Percentiles rank a stretch among this genome's conserved stretches.
Evolutionary conservation across 2,329 filamentous ascomycete species (phyloP).

Genomic region (Aureobasidium sp.): DNA sequence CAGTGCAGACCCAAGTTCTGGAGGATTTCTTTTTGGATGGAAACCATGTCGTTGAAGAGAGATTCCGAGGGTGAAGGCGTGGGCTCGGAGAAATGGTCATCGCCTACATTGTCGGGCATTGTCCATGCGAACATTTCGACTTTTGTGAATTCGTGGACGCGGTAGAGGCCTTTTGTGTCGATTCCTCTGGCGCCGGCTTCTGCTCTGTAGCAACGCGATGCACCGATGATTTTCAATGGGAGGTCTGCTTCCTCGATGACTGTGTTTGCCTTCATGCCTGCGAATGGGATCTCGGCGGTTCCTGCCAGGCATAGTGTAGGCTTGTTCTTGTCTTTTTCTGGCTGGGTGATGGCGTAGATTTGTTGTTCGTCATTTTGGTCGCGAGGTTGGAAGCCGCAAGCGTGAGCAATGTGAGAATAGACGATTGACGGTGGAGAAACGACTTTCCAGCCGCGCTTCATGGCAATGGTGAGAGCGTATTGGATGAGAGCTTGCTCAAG

Average conservation of each 20-base stretch:
- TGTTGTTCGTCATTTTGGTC: constrained; percentile 89
- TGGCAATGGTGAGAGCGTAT: constrained; percentile 69
- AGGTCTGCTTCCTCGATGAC: constrained; percentile 57
- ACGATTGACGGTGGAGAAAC: constrained; percentile 84
- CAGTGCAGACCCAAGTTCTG: constrained; percentile 69
- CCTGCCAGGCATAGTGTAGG: constrained; percentile 71
- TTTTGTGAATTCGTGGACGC: constrained; percentile 97
- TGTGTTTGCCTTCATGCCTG: constrained; percentile 74
- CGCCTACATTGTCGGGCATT: constrained; percentile 39
- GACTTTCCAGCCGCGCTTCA: constrained; percentile 65
- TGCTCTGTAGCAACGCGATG: constrained; percentile 88
- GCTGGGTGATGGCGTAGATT: constrained; percentile 66
- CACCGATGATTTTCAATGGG: constrained; percentile 71
- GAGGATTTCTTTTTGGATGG: constrained; percentile 79
- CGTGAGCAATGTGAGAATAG: constrained; percentile 80
- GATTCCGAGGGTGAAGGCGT: constrained; percentile 37
- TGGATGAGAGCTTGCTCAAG: constrained; percentile 91
- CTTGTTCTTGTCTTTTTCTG: constrained; percentile 52
- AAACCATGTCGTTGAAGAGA: constrained; percentile 76
- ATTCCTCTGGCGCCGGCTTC: constrained; percentile 86
- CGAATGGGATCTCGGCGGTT: constrained; percentile 91
- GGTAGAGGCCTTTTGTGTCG: constrained; percentile 89
- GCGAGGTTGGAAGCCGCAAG: constrained; percentile 90
- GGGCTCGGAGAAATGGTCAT: constrained; percentile 21
- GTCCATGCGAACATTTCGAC: constrained; percentile 98